Evolutionary conservation across 2,329 filamentous ascomycete genomes (phyloP).

Genomic region (Zymoseptoria ardabiliae): DNA sequence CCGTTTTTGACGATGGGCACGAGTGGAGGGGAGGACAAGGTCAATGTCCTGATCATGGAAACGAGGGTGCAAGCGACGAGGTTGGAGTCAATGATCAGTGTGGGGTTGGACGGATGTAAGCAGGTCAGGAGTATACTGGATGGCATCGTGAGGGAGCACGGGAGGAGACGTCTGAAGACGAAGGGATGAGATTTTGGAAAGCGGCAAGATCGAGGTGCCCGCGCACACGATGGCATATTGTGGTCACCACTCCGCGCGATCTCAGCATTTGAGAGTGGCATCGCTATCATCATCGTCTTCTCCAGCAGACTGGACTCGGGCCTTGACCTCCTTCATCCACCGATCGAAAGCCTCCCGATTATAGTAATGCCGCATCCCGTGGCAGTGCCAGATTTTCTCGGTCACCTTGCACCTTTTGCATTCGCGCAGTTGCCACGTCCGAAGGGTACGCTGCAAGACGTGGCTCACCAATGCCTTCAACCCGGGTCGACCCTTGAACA

Average conservation of each 20-base stretch:
- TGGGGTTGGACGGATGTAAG: constrained; percentile 85
- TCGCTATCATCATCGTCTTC: too few species aligned
- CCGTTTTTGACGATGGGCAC: constrained; percentile 84
- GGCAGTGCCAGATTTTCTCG: too few species aligned
- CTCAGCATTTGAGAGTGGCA: too few species aligned
- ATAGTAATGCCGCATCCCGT: too few species aligned
- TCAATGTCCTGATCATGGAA: constrained; percentile 78
- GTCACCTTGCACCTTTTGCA: too few species aligned
- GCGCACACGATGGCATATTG: background rate
- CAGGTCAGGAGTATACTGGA: constrained; percentile 78
- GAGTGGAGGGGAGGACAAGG: constrained; percentile 49
- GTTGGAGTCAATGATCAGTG: constrained; percentile 85
- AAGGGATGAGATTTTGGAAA: constrained; percentile 9
- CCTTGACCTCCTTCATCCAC: too few species aligned
- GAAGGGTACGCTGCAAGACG: too few species aligned
- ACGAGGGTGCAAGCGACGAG: constrained; percentile 74
- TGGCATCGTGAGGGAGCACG: constrained; percentile 65
- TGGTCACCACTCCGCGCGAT: background rate
- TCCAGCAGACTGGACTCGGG: too few species aligned
- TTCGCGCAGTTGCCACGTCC: too few species aligned
- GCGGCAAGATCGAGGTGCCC: background rate
- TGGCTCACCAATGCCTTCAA: too few species aligned
- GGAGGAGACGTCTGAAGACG: constrained; percentile 52
- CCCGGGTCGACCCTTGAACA: too few species aligned
- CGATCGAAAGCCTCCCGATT: too few species aligned